phyloP scores from a whole-genome alignment of 495 filamentous ascomycete genomes.

The Evansstolkia leycettana region DNA sequence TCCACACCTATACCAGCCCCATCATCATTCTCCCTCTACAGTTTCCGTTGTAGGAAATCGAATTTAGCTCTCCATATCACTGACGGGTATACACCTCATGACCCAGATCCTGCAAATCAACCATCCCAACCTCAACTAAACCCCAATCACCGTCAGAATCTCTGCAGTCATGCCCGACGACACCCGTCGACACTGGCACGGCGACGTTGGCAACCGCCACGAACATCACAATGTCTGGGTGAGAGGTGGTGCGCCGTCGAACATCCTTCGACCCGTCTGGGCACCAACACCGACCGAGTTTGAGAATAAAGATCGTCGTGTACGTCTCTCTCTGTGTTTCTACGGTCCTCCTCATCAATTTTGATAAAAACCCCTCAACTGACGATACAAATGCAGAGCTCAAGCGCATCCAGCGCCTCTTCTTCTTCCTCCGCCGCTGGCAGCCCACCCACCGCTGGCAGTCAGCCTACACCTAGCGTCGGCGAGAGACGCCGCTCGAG shows the following conservation, averaged over 20 bases:
- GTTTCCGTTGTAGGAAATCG: too few species aligned
- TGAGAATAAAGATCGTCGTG: slow-evolving; percentile 1
- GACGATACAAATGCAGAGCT: slow-evolving; percentile 9
- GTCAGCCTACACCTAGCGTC: slow-evolving; percentile 9
- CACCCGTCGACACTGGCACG: slow-evolving; percentile 28
- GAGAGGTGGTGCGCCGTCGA: slow-evolving; percentile 18
- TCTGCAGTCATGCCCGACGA: slow-evolving; percentile 3
- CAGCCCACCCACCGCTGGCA: slow-evolving; percentile 2
- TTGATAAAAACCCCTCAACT: slow-evolving; percentile 1
- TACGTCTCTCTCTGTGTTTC: neutral
- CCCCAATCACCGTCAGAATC: neutral
- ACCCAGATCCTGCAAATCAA: too few species aligned
- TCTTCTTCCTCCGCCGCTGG: slow-evolving; percentile 2
- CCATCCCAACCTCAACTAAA: too few species aligned
- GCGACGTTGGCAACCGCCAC: slow-evolving; percentile 23
- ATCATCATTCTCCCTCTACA: too few species aligned
- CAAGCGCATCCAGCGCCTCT: slow-evolving; percentile 14
- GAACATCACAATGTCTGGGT: slow-evolving; percentile 35
- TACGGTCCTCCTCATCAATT: too few species aligned
- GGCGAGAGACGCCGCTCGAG: slow-evolving; percentile 24
- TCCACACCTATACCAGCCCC: too few species aligned
- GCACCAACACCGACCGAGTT: slow-evolving; percentile 3
- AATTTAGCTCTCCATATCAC: too few species aligned
- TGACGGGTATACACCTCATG: too few species aligned
- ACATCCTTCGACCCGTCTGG: slow-evolving; percentile 8